These are phyloP conservation scores for Parasitella parasitica DNA, from an alignment of 371 early-diverging fungal species.

Conservation along the genomic window DNA sequence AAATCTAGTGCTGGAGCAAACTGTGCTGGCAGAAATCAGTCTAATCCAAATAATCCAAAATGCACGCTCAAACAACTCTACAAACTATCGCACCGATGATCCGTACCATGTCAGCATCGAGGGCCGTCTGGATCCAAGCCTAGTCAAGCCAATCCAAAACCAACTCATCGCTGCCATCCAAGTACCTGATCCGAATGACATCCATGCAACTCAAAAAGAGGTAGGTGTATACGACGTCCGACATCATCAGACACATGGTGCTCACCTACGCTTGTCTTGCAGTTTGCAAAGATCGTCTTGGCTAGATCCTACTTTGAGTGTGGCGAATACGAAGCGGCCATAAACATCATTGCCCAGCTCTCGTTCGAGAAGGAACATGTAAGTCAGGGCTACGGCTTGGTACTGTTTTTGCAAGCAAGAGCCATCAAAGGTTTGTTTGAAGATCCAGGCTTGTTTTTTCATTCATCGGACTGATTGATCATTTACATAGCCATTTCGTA, in stretches of 20 bases:
- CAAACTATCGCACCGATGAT: slow-evolving; percentile 25
- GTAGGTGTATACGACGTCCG: no score
- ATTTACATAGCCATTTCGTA: slow-evolving; percentile 53
- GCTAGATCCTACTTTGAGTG: slow-evolving; percentile 41
- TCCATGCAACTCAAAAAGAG: slow-evolving; percentile 24
- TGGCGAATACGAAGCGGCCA: slow-evolving; percentile 33
- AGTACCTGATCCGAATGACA: slow-evolving; percentile 3
- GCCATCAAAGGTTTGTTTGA: slow-evolving; percentile 48
- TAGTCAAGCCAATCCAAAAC: slow-evolving; percentile 28
- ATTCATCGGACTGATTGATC: background rate
- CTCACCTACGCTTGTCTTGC: no score
- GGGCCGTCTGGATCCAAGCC: slow-evolving; percentile 23
- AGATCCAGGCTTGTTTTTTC: background rate
- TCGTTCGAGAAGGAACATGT: slow-evolving; percentile 33
- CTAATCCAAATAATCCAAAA: slow-evolving; percentile 5
- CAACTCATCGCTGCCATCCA: slow-evolving; percentile 27
- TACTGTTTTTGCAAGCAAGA: slow-evolving; percentile 50
- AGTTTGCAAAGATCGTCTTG: slow-evolving; percentile 47
- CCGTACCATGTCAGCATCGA: slow-evolving; percentile 29
- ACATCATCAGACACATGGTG: no score
- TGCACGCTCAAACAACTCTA: background rate
- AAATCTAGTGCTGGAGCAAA: slow-evolving; percentile 44
- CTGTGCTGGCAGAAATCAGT: slow-evolving; percentile 42
- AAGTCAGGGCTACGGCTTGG: slow-evolving; percentile 52
- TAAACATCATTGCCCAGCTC: slow-evolving; percentile 30